phyloP scores from a whole-genome alignment of 148 eudicot species.

The Rhododendron williamsianum region DNA sequence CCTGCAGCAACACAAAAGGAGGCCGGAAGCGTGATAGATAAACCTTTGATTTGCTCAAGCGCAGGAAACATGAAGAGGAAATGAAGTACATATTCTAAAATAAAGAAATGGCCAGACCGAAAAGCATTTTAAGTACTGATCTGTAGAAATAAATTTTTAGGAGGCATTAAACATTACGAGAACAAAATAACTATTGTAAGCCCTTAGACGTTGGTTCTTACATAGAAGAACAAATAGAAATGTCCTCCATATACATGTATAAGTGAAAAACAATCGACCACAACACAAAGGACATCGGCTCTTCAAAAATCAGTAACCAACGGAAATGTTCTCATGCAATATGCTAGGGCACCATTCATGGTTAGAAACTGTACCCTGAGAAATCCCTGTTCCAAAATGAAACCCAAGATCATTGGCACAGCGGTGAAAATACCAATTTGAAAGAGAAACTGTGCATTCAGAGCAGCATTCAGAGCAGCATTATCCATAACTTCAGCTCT shows the following conservation, averaged over 20 bases:
- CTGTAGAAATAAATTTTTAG: background rate
- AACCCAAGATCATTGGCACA: constrained; percentile 92
- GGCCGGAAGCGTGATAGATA: background rate
- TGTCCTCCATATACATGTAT: background rate
- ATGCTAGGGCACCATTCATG: constrained; percentile 4
- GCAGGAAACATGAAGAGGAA: constrained; percentile 1
- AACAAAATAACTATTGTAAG: background rate
- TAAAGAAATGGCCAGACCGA: background rate
- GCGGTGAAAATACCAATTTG: constrained; percentile 97
- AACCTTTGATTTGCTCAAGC: background rate
- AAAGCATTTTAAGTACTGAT: background rate
- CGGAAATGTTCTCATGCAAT: background rate
- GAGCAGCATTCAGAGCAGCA: constrained; percentile 72
- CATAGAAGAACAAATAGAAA: background rate
- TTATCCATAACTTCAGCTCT: constrained; percentile 58
- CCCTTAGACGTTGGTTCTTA: background rate
- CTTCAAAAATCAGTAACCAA: background rate
- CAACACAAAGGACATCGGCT: background rate
- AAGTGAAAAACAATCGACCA: background rate
- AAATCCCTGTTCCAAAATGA: constrained; percentile 89
- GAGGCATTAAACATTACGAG: background rate
- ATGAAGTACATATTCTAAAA: background rate
- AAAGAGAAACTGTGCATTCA: constrained; percentile 94
- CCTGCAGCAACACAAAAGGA: constrained; percentile 46
- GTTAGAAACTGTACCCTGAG: constrained; percentile 54